Conservation (phyloP, 2,329 filamentous ascomycete genomes). For the Nemania diffusa region DNA sequence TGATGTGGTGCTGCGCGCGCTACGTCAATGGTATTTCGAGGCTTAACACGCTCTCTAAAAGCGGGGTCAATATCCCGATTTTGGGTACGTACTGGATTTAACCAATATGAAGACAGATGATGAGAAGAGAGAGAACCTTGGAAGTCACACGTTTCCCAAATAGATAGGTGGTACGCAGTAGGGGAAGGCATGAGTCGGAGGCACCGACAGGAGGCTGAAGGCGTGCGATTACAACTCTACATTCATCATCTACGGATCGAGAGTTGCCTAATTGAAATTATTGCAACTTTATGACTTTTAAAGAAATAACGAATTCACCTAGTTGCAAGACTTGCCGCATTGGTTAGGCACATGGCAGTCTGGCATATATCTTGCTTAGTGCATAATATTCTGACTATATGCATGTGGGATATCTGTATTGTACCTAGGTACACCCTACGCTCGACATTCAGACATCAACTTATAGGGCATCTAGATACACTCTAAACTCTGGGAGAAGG, state of each 20-base stretch:
- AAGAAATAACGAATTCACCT: neutral
- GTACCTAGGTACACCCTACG: neutral
- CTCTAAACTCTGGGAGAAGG: neutral
- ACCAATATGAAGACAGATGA: neutral
- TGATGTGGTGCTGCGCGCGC: neutral
- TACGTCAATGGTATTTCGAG: neutral
- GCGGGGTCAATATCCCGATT: constrained; percentile 22
- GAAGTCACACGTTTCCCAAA: neutral
- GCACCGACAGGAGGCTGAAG: neutral
- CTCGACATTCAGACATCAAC: neutral
- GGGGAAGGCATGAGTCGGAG: neutral
- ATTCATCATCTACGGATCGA: neutral
- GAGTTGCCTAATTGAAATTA: neutral
- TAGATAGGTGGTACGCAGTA: neutral
- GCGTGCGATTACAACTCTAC: neutral
- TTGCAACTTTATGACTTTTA: too few relatives aligned
- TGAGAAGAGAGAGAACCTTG: too few relatives aligned
- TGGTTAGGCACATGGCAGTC: too few relatives aligned
- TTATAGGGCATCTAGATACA: neutral
- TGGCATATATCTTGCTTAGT: neutral
- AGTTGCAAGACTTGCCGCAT: neutral
- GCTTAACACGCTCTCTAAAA: neutral
- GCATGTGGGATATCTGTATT: neutral
- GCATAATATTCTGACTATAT: neutral
- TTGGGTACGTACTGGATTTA: neutral